These are phyloP conservation scores for Neofusicoccum ribis DNA, from an alignment of 2,329 filamentous ascomycete genomes.

Conservation along the genomic window DNA sequence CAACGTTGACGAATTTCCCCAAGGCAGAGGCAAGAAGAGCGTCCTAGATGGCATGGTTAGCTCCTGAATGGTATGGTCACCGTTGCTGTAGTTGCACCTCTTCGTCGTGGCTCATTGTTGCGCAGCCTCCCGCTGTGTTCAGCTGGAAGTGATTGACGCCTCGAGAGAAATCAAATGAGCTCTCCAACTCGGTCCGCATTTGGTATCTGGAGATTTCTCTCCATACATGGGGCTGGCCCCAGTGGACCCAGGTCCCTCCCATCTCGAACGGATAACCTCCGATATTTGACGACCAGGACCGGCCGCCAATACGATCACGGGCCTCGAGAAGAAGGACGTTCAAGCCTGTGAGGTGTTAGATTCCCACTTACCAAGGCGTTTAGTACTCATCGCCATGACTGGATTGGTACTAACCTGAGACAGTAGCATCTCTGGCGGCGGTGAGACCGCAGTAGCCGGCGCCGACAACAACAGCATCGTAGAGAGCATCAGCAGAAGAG, in stretches of 20 bases:
- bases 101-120: slow-evolving; percentile 45
- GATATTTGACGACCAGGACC: slow-evolving; percentile 43
- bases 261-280: slow-evolving; percentile 39
- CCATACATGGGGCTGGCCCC: slow-evolving; percentile 28
- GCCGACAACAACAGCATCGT: slow-evolving; percentile 30
- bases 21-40: slow-evolving; percentile 35
- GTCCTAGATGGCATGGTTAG: slow-evolving; percentile 27
- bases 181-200: slow-evolving; percentile 33
- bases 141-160: slow-evolving; percentile 48
- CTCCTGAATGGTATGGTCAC: not conserved
- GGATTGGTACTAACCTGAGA: slow-evolving; percentile 29
- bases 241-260: slow-evolving; percentile 47
- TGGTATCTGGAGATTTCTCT: slow-evolving; percentile 49
- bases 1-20: slow-evolving; percentile 50
- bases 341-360: not conserved
- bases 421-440: slow-evolving; percentile 27
- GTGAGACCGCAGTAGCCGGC: slow-evolving; percentile 30
- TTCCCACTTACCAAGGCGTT: too few species aligned
- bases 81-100: slow-evolving; percentile 29
- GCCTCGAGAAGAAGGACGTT: slow-evolving; percentile 32
- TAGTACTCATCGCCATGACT: too few species aligned
- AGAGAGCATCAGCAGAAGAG: slow-evolving; percentile 16
- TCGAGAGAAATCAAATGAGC: slow-evolving; percentile 42
- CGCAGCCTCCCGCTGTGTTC: slow-evolving; percentile 30
- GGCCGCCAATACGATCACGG: slow-evolving; percentile 45